Conservation (phyloP, 371 early-diverging fungal species). For the Chytridium lagenaria region DNA sequence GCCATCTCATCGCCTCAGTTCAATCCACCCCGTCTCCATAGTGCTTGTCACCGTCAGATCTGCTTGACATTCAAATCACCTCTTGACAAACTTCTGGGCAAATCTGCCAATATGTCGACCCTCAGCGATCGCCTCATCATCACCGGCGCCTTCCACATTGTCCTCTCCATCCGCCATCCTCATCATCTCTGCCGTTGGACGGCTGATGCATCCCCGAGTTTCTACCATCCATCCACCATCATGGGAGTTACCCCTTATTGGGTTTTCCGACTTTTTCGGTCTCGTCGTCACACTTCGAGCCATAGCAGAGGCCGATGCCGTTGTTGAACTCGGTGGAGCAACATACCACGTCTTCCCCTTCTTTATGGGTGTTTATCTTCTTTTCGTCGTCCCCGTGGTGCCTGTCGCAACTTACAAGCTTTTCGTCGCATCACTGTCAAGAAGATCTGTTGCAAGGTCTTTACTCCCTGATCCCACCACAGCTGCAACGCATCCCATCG, state of each 20-base stretch:
- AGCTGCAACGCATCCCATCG: not conserved
- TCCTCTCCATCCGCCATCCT: constrained; percentile 4
- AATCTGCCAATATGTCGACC: not conserved
- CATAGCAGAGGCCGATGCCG: not conserved
- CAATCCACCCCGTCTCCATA: no score
- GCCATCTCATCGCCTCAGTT: no score
- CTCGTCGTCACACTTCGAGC: not conserved
- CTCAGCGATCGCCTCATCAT: constrained; percentile 4
- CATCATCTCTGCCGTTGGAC: not conserved
- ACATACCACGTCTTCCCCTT: not conserved
- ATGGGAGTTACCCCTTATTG: constrained; percentile 13
- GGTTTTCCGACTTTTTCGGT: not conserved
- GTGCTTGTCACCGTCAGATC: no score
- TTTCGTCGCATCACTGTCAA: not conserved
- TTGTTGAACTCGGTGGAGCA: not conserved
- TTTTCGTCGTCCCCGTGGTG: not conserved
- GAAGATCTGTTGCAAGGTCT: not conserved
- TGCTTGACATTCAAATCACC: no score
- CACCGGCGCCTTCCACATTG: not conserved
- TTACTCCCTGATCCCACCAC: not conserved
- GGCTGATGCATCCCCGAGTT: not conserved
- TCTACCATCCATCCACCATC: not conserved
- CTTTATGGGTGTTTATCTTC: not conserved
- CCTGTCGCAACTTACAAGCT: constrained; percentile 7
- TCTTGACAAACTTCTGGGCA: no score